Percentiles rank a stretch among this genome's conserved stretches.
Conservation (phyloP, 2,329 filamentous ascomycete genomes). For the Phialophora tarda region DNA sequence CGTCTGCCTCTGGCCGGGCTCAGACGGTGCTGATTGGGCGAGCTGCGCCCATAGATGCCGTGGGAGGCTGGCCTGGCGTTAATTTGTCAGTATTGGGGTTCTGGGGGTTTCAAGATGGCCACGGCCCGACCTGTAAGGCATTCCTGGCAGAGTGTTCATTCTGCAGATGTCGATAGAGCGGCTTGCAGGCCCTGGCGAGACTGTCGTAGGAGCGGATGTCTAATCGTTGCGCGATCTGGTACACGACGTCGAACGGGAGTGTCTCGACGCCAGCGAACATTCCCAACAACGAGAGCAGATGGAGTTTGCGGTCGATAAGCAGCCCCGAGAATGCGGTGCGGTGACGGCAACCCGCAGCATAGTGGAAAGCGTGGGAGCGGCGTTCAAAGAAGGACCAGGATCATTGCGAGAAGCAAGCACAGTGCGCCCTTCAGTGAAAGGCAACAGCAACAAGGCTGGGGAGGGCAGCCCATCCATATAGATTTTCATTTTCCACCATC, state of each 20-base stretch:
- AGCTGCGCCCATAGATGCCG: constrained; percentile 43
- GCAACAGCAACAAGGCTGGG: neutral
- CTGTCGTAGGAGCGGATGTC: constrained; percentile 64
- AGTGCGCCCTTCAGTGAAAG: neutral
- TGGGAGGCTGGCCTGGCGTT: constrained; percentile 38
- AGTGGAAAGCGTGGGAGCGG: neutral
- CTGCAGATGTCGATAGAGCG: constrained; percentile 58
- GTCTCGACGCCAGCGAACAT: constrained; percentile 45
- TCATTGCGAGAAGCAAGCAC: neutral
- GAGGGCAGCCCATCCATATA: neutral
- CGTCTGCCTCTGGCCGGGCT: constrained; percentile 52
- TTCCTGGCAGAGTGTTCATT: constrained; percentile 64
- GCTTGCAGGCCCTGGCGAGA: constrained; percentile 59
- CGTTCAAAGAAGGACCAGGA: neutral
- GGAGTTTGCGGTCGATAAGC: neutral
- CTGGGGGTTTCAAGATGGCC: neutral
- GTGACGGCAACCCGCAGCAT: neutral
- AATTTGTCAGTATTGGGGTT: neutral
- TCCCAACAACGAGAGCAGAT: constrained; percentile 11
- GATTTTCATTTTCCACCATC: neutral
- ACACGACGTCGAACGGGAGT: constrained; percentile 70
- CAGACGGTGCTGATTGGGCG: constrained; percentile 54
- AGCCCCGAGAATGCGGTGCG: neutral
- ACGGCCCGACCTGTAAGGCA: constrained; percentile 60
- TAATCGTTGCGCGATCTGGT: constrained; percentile 61